Evolutionary conservation across 805 yeast genomes (phyloP).

Genomic region (Candida mattraensis): DNA sequence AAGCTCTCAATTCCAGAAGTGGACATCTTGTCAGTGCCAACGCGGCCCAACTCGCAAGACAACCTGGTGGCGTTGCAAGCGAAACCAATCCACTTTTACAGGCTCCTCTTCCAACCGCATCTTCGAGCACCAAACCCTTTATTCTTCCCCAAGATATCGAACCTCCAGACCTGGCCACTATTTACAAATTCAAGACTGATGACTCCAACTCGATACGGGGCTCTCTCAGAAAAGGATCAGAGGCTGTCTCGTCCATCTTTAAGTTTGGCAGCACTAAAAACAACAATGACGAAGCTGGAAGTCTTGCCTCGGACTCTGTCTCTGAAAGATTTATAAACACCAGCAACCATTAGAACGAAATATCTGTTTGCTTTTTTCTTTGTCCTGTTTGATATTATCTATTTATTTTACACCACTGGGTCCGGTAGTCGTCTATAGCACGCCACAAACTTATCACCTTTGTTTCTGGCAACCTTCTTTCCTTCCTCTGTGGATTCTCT

Average conservation of each 20-base stretch:
- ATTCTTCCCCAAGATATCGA: constrained; percentile 33
- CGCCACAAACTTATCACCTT: constrained; percentile 84
- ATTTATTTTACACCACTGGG: constrained; percentile 37
- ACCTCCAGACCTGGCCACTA: constrained; percentile 38
- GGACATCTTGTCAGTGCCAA: constrained; percentile 7
- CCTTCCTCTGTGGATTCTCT: constrained; percentile 96
- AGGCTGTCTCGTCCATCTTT: constrained; percentile 39
- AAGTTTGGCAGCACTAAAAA: constrained; percentile 22
- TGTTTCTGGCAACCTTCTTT: constrained; percentile 88
- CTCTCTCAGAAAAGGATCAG: constrained; percentile 43
- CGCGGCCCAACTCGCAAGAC: constrained; percentile 27
- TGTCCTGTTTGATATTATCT: constrained; percentile 1
- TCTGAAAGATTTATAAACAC: constrained; percentile 29
- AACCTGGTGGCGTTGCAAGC: constrained; percentile 17
- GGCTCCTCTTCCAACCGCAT: constrained; percentile 9
- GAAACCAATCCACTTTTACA: constrained; percentile 17
- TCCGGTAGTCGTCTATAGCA: constrained; percentile 76
- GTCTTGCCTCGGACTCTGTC: constrained; percentile 27
- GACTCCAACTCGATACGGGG: constrained; percentile 37
- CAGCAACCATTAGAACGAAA: constrained; percentile 4
- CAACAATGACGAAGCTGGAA: constrained; percentile 17
- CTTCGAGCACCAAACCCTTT: constrained; percentile 16
- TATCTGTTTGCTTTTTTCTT: not conserved
- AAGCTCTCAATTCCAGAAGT: constrained; percentile 18
- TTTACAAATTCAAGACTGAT: constrained; percentile 36